Base-by-base conservation (phyloP, 2,329 filamentous ascomycete genomes). In the Didymella segeticola region DNA sequence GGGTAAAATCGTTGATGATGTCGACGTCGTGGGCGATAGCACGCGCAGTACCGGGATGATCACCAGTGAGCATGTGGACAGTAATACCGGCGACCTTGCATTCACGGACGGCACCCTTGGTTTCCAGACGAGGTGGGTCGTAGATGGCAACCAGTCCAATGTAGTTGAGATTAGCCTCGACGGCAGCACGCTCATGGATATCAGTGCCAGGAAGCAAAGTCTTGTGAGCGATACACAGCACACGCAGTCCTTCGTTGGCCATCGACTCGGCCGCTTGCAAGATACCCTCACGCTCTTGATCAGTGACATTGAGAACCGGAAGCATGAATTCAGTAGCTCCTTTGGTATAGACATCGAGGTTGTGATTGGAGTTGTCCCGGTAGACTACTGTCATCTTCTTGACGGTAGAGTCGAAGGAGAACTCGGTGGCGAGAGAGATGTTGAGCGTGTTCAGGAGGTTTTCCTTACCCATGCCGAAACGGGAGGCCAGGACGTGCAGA, bases 141-240 rank as follows among this genome's bases (percentile, higher is more conserved):
- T 95, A 93, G 58, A 96, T 88, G 50, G 91, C 91, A 42, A 89
- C 87, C 9, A 96, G 82, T n/a, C 92, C 93, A 12, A 90, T 83
- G 57, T 96, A 89, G 3, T 81, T 83, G 26, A 96, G 83, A 25
- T 84, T 80, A 29, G 79, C 78, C 69, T 96, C 91, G 12, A 93
- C 82, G 4, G 81, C 75, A 5, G 79, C 76, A 5, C 91, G 89
- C 33, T 71, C 65, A 30, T 58, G 59, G n/a, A 74, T 61, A 29
- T 73, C 63, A 8, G 66, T 52, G 20, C 61, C 67, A 12, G 63
- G 34, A 7, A 64, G 60, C 7, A 74, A 57, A 15, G 58, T 57
- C 60, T 73, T 75, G 53, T 75, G 72, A 22, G 71, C 72, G 29
- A 75, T 70, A 47, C 72, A 74, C 20, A 75, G 67, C 25, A 75